These are phyloP conservation scores for Nicotiana tomentosiformis DNA, from an alignment of 257 asterid species.

Conservation along the genomic window DNA sequence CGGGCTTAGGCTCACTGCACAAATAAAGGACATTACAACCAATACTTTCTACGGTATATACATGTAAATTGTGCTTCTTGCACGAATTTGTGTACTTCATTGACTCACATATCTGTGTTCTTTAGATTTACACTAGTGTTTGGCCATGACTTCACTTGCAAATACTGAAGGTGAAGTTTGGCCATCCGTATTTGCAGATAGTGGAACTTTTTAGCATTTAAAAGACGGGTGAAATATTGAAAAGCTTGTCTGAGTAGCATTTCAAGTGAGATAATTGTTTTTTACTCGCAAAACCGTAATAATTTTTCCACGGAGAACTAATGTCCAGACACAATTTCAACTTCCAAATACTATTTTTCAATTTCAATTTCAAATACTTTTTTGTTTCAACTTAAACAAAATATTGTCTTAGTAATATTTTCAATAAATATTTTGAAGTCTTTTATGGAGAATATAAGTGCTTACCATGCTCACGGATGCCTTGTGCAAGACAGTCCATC, in stretches of 20 bases:
- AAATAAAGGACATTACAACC: not conserved
- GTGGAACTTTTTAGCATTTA: not conserved
- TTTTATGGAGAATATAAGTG: not conserved
- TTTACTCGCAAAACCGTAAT: not conserved
- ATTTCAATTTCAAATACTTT: not conserved
- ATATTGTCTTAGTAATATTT: not conserved
- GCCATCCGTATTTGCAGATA: not conserved
- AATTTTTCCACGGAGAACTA: not conserved
- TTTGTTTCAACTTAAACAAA: not conserved
- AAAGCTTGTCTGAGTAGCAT: not conserved
- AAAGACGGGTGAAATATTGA: not conserved
- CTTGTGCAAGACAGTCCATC: constrained; percentile 35
- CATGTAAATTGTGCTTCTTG: not conserved
- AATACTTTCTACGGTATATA: not conserved
- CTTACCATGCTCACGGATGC: constrained; percentile 43
- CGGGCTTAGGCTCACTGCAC: constrained; percentile 39
- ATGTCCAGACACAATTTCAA: not conserved
- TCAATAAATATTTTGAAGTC: not conserved
- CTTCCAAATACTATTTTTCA: not conserved
- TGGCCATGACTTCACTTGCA: not conserved
- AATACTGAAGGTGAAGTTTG: not conserved
- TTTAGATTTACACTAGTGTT: not conserved
- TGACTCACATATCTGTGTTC: not conserved
- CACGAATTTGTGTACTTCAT: not conserved
- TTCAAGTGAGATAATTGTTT: not conserved